Base-by-base conservation (phyloP, 2,329 filamentous ascomycete species). In the Clonostachys sp. region DNA sequence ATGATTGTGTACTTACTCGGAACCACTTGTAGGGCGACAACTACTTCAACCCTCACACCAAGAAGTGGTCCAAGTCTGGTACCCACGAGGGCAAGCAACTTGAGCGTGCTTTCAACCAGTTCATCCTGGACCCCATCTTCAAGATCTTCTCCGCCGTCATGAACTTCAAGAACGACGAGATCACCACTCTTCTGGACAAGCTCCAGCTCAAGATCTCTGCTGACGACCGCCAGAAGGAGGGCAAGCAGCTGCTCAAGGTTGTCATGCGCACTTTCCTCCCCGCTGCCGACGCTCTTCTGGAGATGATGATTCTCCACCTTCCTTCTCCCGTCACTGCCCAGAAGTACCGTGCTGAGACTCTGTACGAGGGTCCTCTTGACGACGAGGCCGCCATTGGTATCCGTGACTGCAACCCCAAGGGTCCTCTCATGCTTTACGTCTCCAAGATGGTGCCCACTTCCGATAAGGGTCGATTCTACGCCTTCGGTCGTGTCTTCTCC, bases 371-470 rank as follows among this genome's bases (percentile, higher is more conserved):
- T 83, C 94, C 94, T 62, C 66, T 78, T 51, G 94, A 99, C 70
- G 94, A 99, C 64, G 87, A 90, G 74, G 85, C 86, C 63, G 91
- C 88, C 78, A 88, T 96, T 70, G 91, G 86, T 83, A 96, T 99
- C 83, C 91, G 91, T 65, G 91, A 97, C 83, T 97, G 94, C 74
- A 90, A 99, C 74, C 82, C 92, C 75, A 95, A 96, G 81, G 94
- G 83, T 72, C 89, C 92, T 65, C 94, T 99, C 75, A 99, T 99
- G 94, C 83, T 97, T 61, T 99, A 99, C 88, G 91, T 99, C 73
- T 99, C 94, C 74, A 99, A 99, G 90, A 99, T 99, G 94, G 94
- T 99, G 68, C 94, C 94, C 66, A 99, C 94, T 62, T 95, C 91
- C 64, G 94, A 99, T 71, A 97, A 96, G 87, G 94, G 94, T 76